Evolutionary conservation across 108 stramenopile genomes (phyloP).

Genomic region (Pseudonitzschia delicatissima): DNA sequence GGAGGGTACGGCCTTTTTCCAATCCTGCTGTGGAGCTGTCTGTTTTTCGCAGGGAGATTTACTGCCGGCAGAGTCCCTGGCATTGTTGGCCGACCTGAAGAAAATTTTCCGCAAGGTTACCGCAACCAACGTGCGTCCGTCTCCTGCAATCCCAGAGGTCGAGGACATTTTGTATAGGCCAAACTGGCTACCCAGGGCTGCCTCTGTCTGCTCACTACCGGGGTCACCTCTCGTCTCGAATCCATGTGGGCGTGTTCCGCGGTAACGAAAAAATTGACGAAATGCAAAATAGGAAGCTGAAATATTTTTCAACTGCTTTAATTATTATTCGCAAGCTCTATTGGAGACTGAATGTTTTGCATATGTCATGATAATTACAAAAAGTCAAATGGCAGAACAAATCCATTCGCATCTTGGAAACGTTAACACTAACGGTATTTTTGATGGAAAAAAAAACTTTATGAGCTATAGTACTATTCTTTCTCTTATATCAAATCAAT

Average conservation of each 20-base stretch:
- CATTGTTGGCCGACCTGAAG: constrained; percentile 45
- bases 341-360: too few species aligned
- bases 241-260: constrained; percentile 65
- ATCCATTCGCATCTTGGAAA: too few species aligned
- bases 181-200: constrained; percentile 62
- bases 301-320: too few species aligned
- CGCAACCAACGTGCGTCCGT: constrained; percentile 14
- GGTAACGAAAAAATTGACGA: too few species aligned
- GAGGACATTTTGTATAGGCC: constrained; percentile 58
- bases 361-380: too few species aligned
- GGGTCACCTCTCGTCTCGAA: constrained; percentile 63
- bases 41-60: constrained; percentile 72
- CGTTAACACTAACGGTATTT: too few species aligned
- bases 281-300: too few species aligned
- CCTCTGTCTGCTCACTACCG: constrained; percentile 58
- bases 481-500: too few species aligned
- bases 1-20: constrained; percentile 30
- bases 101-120: constrained; percentile 39
- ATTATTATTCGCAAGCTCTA: too few species aligned
- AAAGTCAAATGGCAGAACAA: too few species aligned
- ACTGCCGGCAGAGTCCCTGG: constrained; percentile 46
- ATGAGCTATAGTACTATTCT: too few species aligned
- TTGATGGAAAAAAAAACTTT: too few species aligned
- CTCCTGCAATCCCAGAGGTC: constrained; percentile 39
- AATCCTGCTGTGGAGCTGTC: constrained; percentile 41